Evolutionary conservation across 129 eudicot genomes (phyloP), one percentile per base, ranked within the genome.

Genomic region (Pulicaria dysenterica): DNA sequence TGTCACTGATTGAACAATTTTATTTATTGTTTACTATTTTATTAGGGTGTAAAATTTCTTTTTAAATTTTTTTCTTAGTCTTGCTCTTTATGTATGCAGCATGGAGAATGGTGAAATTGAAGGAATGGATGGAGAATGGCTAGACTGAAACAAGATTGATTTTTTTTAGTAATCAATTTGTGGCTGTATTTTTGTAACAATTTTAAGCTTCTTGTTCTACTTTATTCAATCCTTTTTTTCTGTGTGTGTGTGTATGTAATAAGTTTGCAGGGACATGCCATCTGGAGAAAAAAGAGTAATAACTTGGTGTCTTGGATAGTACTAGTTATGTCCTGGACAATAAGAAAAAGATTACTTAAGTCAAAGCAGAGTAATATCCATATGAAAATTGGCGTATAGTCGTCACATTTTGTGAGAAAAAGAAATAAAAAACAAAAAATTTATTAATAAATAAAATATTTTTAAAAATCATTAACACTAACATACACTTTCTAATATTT

Each of bases 21-120:
- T 38, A 14, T 8, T 70, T 36, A 12, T 42, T 8, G 17, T 17
- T 12, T 1, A 43, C 10, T 37, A 45, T 37, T 54, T 65, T 24
- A 51, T 65, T 67, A 45, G 42, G 73, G 74, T 4, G 16, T 70
- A 70, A 70, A 62, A 31, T 37, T 9, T 4, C 58, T 38, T 15
- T 44, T 14, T 64, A 67, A 24, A 0, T 0, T 24, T 24, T 2
- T 2, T 24, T 24, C 31, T 24, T 24, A 24, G 31, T 24, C 2
- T 24, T 24, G 51, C 16, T 60, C 43, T 49, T 17, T 65, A 44
- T 72, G 11, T 41, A 40, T 80, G 86, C 88, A 90, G 90, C 79
- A 80, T 87, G 93, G 91, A 87, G 74, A 84, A 82, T 7, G 88
- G 72, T 73, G 93, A 84, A 68, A 84, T 83, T 70, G 96, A 89